Evolutionary conservation across 352 stramenopile genomes (phyloP), one percentile per base, ranked within the genome.

Genomic region (Phytophthora pinifolia): DNA sequence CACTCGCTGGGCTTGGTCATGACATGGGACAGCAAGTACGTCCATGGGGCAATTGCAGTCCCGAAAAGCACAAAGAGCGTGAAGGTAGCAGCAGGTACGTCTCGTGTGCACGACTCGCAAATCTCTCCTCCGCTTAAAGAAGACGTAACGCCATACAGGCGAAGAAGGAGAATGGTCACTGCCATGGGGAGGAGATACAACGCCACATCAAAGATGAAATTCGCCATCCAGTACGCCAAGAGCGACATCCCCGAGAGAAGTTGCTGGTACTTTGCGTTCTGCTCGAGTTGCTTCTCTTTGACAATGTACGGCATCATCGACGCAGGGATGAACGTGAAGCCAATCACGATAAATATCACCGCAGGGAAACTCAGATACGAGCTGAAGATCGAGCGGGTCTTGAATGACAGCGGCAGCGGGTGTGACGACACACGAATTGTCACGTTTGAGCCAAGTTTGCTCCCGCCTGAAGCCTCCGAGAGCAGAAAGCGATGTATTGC

Each of bases 201-300:
- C 9, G 89, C 37, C 25, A 95, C 54, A 69, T 99, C 96, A 57
- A 93, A 98, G 30, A 96, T 29, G 36, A 92, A 98, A 47, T 97
- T 99, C 9, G 89, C 91, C 17, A 98, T 41, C 97, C 97, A 99
- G 64, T 98, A 99, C 0, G 92, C 89, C 0, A 64, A 60, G 13
- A 98, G 72, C 9, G 83, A 88, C 9, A 99, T 96, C 2, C 97
- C 97, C 9, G 90, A 96, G 31, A 99, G 93, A 62, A 86, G 83
- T 69, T 98, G 94, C 69, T 98, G 88, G 79, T 99, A 97, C 59
- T 98, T 98, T 7, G 96, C 87, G 56, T 98, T 98, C 43, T 79
- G 66, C 15, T 79, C 76, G 13, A 79, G 81, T 45, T 98, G 87
- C 56, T 91, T 91, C 57, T 99, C 97, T 38, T 97, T 92, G 33